Evolutionary conservation across 768 basidiomycete species (phyloP), one percentile per base, ranked within the genome.

Genomic region (Amanita rubescens): DNA sequence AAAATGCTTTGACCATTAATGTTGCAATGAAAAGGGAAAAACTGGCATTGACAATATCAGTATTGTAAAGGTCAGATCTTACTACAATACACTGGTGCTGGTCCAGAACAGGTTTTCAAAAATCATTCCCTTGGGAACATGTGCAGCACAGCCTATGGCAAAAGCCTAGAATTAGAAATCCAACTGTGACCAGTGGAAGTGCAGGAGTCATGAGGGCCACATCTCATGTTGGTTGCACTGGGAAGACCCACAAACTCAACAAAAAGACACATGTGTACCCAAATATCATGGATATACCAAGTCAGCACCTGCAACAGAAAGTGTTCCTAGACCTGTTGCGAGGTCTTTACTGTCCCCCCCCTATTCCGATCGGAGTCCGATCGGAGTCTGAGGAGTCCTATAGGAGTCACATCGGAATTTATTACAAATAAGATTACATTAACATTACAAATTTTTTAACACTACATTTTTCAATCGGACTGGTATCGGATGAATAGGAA

Each of bases 41-140:
- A 53, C 57, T 56, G 20, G 35, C 27, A 56, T 32, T 35, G n/a
- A n/a, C n/a, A n/a, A 19, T n/a, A n/a, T 10, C 22, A 46, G 20
- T 15, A 5, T 32, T 8, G 35, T n/a, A n/a, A 15, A 24, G n/a
- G 2, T 3, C 9, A 11, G 2, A 25, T 27, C 1, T 22, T 3
- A 51, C 30, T 53, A 59, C 60, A 49, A 51, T 22, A n/a, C n/a
- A n/a, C 58, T 48, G 30, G 56, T 30, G 14, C 58, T 44, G 10
- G 62, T 65, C 65, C 65, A 66, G 41, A 59, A 49, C 34, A 62
- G 65, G 39, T 59, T 61, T 11, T 57, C 60, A 38, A 65, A 65
- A 27, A 51, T 46, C n/a, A 59, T 45, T 37, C 60, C 58, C 30
- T 56, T 60, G 15, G 59, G 57, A 25, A 59, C 35, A 20, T 49